These are phyloP conservation scores for Daedaleopsis sinensis DNA, from an alignment of 768 basidiomycete genomes.

Conservation along the genomic window DNA sequence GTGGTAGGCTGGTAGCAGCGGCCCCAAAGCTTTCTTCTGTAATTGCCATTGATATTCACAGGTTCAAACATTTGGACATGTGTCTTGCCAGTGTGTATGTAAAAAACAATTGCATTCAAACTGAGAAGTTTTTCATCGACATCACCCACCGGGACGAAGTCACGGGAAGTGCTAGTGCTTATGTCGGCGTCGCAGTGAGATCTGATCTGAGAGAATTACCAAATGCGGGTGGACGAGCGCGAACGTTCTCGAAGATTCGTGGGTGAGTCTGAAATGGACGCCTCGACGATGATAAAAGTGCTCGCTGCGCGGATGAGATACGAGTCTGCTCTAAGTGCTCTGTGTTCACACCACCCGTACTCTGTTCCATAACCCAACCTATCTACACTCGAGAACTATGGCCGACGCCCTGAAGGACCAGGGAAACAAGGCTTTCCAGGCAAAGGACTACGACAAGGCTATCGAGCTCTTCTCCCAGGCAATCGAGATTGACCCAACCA, in stretches of 20 bases:
- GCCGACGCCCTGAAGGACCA: slow-evolving; percentile 75
- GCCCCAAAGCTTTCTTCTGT: too few species aligned
- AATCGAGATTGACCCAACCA: slow-evolving; percentile 78
- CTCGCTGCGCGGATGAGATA: background rate
- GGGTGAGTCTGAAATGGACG: background rate
- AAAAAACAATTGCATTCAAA: too few species aligned
- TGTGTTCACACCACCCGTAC: background rate
- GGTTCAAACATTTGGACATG: too few species aligned
- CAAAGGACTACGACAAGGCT: slow-evolving; percentile 89
- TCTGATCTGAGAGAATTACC: background rate
- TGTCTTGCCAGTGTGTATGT: too few species aligned
- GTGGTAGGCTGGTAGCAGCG: too few species aligned
- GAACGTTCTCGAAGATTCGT: slow-evolving; percentile 21
- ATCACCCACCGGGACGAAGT: too few species aligned
- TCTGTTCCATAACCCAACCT: background rate
- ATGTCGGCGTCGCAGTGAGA: too few species aligned
- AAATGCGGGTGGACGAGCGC: slow-evolving; percentile 3
- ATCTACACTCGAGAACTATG: slow-evolving; percentile 11
- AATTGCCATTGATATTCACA: too few species aligned
- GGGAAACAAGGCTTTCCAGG: slow-evolving; percentile 95
- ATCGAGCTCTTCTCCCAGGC: slow-evolving; percentile 83
- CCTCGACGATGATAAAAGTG: slow-evolving; percentile 18
- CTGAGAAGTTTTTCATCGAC: too few species aligned
- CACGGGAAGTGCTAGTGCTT: too few species aligned
- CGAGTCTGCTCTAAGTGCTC: background rate